Conservation (phyloP, 768 basidiomycete species). For the Pleurotus tuber-regium region DNA sequence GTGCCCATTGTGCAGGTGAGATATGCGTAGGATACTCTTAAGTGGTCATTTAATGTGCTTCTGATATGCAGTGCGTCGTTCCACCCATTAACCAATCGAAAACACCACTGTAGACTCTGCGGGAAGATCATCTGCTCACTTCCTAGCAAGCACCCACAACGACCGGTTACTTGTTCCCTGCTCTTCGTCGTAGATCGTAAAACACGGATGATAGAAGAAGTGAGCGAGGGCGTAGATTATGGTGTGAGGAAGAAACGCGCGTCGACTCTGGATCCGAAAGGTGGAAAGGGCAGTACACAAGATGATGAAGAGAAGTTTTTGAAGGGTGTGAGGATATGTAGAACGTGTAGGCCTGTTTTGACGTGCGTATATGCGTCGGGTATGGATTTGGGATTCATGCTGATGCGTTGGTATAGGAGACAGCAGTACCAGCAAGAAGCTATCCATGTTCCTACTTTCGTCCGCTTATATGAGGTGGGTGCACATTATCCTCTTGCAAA, state of each 20-base stretch:
- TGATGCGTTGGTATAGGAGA: constrained; percentile 44
- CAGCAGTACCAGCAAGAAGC: constrained; percentile 77
- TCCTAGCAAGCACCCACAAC: constrained; percentile 69
- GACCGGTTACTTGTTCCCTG: constrained; percentile 68
- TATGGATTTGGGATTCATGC: background rate
- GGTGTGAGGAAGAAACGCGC: constrained; percentile 59
- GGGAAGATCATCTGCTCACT: constrained; percentile 90
- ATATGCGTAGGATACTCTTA: constrained; percentile 5
- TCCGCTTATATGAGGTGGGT: constrained; percentile 69
- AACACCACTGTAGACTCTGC: constrained; percentile 95
- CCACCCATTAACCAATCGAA: constrained; percentile 86
- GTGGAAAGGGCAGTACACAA: constrained; percentile 23
- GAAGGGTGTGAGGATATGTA: constrained; percentile 86
- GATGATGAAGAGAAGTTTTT: constrained; percentile 81
- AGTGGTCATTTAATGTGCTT: background rate
- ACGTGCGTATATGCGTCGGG: constrained; percentile 49
- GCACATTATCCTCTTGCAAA: background rate
- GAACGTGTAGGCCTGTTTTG: constrained; percentile 76
- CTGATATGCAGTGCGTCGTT: constrained; percentile 67
- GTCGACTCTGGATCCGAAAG: constrained; percentile 21
- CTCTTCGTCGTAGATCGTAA: constrained; percentile 85
- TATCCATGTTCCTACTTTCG: constrained; percentile 54
- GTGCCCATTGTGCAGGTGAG: constrained; percentile 85
- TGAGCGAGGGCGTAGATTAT: constrained; percentile 80
- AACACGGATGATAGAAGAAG: constrained; percentile 78